Evolutionary conservation across 1,284 basidiomycete species (phyloP), one percentile per base, ranked within the genome.

Genomic region (Ustilago crameri): DNA sequence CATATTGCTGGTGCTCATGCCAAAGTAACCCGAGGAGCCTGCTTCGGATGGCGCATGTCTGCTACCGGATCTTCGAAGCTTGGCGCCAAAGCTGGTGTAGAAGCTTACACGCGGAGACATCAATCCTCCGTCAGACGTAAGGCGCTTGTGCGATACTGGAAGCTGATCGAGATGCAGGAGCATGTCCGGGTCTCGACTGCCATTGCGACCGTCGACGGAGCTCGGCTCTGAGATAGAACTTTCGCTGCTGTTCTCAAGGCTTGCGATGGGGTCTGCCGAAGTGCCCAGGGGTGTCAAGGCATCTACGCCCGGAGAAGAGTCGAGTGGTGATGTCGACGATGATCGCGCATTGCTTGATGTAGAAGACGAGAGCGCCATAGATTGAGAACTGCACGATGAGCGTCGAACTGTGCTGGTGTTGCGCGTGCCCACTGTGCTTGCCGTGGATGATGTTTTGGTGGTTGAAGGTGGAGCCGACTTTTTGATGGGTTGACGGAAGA

Each of bases 41-140:
- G 49, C 32, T 34, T 64, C 61, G 30, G 57, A 56, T 20, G 67
- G 55, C 1, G 52, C 56, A 2, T 45, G 46, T 37, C 52, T 27
- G 37, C 56, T 69, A 40, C 66, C 47, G 5, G 66, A 59, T 27
- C 50, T 51, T 23, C 52, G 55, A 18, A 22, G 26, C 41, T 56
- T 69, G 9, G 66, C 60, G 4, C 66, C 66, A 22, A 69, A 69
- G 48, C 23, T 69, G 45, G 66, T 69, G 42, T 52, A 41, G 42
- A 69, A 69, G 50, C 47, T 63, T 27, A 69, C 38, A 8, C 56
- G 46, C 1, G 66, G 66, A 32, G 56, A 63, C 3, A 7, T 5
- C 1, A 48, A 20, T 14, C 27, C 48, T 4, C 45, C 52, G 20
- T 55, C 53, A 7, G 66, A 59, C 2, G 56, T 22, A 9, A 32